Conservation (phyloP, 202 grass and related monocot genomes). For the Digitaria exilis region DNA sequence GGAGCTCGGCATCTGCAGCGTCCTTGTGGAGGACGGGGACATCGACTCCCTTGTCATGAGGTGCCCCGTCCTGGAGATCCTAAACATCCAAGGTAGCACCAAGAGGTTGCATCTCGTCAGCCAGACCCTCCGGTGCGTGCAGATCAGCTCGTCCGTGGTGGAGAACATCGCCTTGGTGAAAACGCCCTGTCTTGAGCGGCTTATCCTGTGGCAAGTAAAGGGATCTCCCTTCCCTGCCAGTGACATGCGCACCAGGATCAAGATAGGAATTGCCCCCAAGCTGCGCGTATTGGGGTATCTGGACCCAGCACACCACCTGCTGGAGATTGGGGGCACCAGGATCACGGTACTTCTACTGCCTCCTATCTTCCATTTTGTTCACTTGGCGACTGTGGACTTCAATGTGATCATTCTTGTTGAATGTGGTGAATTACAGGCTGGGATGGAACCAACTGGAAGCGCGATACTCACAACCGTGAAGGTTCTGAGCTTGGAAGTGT, state of each 20-base stretch:
- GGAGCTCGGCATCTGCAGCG: conserved; percentile 38
- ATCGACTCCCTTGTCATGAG: conserved; percentile 39
- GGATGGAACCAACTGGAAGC: neutral
- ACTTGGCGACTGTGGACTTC: neutral
- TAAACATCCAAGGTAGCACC: conserved; percentile 5
- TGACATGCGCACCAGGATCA: neutral
- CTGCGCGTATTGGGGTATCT: conserved; percentile 41
- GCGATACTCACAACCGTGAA: neutral
- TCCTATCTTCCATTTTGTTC: neutral
- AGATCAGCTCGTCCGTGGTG: neutral
- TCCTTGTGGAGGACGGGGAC: conserved; percentile 22
- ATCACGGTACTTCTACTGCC: conserved; percentile 12
- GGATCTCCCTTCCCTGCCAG: neutral
- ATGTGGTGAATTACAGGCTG: neutral
- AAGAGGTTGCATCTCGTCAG: neutral
- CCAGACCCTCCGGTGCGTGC: conserved; percentile 35
- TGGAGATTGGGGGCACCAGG: conserved; percentile 29
- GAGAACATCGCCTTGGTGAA: conserved; percentile 29
- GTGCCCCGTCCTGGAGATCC: conserved; percentile 42
- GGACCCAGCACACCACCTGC: conserved; percentile 9
- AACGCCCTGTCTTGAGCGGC: conserved; percentile 30
- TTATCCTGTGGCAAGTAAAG: conserved; percentile 23
- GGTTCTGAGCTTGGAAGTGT: neutral
- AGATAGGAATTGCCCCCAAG: conserved; percentile 35
- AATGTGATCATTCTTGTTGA: neutral